These are phyloP conservation scores for Coprinopsis sp. DNA, from an alignment of 768 basidiomycete species.

Conservation along the genomic window DNA sequence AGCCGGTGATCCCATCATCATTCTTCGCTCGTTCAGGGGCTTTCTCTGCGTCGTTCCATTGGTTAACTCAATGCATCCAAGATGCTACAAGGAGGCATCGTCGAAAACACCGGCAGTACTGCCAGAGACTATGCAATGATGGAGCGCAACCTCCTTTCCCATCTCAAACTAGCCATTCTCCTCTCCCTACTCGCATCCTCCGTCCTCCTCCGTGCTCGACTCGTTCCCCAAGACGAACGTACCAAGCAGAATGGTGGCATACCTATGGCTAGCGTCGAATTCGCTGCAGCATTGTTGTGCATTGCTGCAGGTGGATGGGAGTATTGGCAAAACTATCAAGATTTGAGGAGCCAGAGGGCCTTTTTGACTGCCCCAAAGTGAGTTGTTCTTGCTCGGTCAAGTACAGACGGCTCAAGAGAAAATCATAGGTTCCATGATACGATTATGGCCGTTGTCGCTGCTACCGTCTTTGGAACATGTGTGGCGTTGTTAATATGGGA, in stretches of 20 bases:
- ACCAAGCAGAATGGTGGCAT: constrained; percentile 27
- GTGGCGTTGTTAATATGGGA: constrained; percentile 49
- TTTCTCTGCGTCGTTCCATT: background rate
- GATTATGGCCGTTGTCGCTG: constrained; percentile 46
- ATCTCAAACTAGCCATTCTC: constrained; percentile 62
- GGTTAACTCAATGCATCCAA: constrained; percentile 6
- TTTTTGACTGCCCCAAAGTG: constrained; percentile 59
- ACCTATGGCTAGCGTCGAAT: constrained; percentile 50
- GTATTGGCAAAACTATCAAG: constrained; percentile 54
- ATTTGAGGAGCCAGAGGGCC: constrained; percentile 52
- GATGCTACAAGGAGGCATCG: constrained; percentile 21
- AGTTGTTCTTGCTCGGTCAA: constrained; percentile 14
- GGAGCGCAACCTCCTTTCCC: constrained; percentile 68
- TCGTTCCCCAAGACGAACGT: constrained; percentile 38
- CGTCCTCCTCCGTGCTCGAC: constrained; percentile 54
- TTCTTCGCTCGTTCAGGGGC: background rate
- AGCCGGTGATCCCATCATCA: background rate
- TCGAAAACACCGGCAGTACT: constrained; percentile 50
- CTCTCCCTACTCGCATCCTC: constrained; percentile 62
- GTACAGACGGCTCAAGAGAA: constrained; percentile 6
- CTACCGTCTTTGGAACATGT: constrained; percentile 47
- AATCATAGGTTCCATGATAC: constrained; percentile 43
- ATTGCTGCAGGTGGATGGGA: constrained; percentile 62
- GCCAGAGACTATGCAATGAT: constrained; percentile 80
- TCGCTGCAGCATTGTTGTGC: constrained; percentile 48